Evolutionary conservation across 2,329 filamentous ascomycete genomes (phyloP).

Genomic region (Botrytis deweyae): DNA sequence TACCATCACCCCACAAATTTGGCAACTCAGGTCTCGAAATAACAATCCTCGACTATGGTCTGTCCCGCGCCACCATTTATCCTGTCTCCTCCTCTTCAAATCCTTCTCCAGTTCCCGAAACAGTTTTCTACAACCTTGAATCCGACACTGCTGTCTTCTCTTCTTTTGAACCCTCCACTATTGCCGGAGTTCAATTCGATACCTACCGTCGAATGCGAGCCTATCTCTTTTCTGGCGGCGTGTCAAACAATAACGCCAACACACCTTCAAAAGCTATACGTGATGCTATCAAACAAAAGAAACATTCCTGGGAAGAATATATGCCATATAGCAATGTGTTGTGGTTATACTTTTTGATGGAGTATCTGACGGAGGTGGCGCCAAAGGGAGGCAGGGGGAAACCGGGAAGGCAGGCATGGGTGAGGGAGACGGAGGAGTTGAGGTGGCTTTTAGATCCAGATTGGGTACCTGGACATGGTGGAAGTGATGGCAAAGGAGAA

Average conservation of each 20-base stretch:
- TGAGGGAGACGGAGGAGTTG: neutral
- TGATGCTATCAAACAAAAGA: constrained; percentile 11
- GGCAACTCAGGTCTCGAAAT: constrained; percentile 62
- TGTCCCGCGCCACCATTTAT: constrained; percentile 56
- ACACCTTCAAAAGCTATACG: neutral
- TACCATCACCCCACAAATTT: constrained; percentile 43
- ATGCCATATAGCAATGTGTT: constrained; percentile 64
- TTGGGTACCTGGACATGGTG: neutral
- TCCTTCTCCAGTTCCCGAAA: constrained; percentile 36
- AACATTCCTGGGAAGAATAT: constrained; percentile 50
- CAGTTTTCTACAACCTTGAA: constrained; percentile 59
- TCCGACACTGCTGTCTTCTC: constrained; percentile 59
- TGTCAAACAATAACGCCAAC: constrained; percentile 22
- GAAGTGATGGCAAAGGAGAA: neutral
- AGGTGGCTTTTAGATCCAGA: constrained; percentile 11
- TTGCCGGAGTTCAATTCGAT: constrained; percentile 49
- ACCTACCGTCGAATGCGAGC: constrained; percentile 54
- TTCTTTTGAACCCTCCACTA: constrained; percentile 46
- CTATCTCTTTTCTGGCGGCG: constrained; percentile 29
- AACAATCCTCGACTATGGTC: constrained; percentile 64
- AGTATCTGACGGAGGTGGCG: constrained; percentile 17
- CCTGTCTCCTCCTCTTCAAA: constrained; percentile 30
- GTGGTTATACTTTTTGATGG: constrained; percentile 53
- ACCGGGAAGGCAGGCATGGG: neutral
- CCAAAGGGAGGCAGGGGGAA: neutral